Conservation (phyloP, 2,329 filamentous ascomycete species). For the Zymoseptoria passerinii region DNA sequence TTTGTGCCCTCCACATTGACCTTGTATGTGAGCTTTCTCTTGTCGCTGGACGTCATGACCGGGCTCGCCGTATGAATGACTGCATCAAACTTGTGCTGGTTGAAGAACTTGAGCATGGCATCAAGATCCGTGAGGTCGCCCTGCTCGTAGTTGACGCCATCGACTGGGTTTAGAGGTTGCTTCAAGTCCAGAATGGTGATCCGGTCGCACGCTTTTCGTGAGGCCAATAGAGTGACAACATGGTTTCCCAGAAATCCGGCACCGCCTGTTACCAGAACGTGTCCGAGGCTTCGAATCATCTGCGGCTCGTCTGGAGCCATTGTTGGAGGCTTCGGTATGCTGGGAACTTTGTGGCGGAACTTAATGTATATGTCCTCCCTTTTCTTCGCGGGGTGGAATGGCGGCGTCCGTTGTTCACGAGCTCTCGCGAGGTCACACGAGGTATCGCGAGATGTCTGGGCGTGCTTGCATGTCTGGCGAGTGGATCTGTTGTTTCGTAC, state of each 20-base stretch:
- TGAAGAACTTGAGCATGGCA: constrained; percentile 35
- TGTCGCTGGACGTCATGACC: constrained; percentile 29
- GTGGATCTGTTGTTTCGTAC: neutral
- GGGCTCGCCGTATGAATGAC: constrained; percentile 46
- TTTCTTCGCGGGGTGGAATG: neutral
- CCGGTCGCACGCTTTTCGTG: constrained; percentile 34
- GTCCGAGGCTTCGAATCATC: constrained; percentile 32
- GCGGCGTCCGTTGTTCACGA: neutral
- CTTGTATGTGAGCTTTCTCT: constrained; percentile 38
- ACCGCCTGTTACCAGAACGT: constrained; percentile 43
- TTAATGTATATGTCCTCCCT: neutral
- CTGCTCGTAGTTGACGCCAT: constrained; percentile 41
- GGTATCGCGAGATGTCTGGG: neutral
- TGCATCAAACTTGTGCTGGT: constrained; percentile 37
- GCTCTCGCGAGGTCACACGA: neutral
- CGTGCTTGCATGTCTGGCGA: neutral
- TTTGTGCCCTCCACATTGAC: constrained; percentile 47
- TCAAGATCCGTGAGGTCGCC: constrained; percentile 43
- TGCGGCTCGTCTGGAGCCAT: constrained; percentile 10
- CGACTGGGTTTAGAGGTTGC: constrained; percentile 33
- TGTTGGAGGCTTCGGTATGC: neutral
- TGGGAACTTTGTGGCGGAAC: neutral
- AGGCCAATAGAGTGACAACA: constrained; percentile 41
- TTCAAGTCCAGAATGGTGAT: constrained; percentile 43
- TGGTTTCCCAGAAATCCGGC: constrained; percentile 46